These are phyloP conservation scores for Paramecium octaurelia DNA, from an alignment of 73 alveolate species.

Conservation along the genomic window DNA sequence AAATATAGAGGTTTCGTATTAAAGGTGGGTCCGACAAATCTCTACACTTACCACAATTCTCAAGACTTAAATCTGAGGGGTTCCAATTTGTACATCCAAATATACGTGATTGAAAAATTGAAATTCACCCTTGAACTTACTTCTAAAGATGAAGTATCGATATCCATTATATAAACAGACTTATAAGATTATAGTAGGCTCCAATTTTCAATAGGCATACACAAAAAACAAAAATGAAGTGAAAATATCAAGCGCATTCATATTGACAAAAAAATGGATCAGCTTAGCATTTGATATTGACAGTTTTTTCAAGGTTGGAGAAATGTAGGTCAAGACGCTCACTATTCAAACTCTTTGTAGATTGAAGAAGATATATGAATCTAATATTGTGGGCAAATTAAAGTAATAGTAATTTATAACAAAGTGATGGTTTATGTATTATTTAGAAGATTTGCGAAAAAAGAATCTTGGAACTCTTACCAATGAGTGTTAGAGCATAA, in stretches of 20 bases:
- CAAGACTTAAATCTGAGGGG: background rate
- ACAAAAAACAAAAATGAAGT: background rate
- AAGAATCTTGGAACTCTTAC: background rate
- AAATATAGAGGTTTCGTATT: background rate
- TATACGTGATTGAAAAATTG: background rate
- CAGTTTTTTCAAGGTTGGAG: background rate
- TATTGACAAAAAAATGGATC: conserved; percentile 17
- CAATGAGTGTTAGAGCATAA: background rate
- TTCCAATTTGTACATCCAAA: background rate
- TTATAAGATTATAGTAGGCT: background rate
- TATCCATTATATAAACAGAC: background rate
- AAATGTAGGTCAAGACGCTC: background rate
- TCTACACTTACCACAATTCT: background rate
- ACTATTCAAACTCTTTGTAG: background rate
- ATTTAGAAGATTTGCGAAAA: background rate
- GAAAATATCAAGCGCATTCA: conserved; percentile 2
- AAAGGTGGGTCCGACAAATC: background rate
- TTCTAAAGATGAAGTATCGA: background rate
- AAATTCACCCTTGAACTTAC: background rate
- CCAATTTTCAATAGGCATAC: background rate
- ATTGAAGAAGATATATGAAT: conserved; percentile 4
- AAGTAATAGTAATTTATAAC: background rate
- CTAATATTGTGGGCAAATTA: background rate
- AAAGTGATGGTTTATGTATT: conserved; percentile 27
- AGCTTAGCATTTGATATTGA: conserved; percentile 3